Evolutionary conservation across 345 rosid genomes (phyloP).

Genomic region (Eucalyptus cloeziana): DNA sequence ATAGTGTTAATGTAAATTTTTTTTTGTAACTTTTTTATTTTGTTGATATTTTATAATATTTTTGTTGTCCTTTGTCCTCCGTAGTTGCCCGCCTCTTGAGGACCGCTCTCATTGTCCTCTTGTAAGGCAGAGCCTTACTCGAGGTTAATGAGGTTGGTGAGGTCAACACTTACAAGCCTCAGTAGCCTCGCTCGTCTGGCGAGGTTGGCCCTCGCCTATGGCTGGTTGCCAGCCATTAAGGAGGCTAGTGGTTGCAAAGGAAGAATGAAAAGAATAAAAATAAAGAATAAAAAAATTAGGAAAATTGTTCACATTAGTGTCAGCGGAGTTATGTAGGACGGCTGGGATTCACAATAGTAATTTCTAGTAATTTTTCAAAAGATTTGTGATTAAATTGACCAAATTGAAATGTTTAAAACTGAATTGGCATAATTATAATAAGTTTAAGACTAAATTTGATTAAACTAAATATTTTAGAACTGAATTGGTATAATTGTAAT

Average conservation of each 20-base stretch:
- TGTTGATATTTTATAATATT: too few species aligned
- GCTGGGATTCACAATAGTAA: accelerated
- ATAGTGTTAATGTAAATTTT: accelerated
- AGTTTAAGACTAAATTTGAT: background rate
- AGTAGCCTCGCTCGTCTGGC: accelerated
- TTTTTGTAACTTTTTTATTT: too few species aligned
- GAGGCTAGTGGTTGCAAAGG: accelerated
- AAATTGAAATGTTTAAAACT: too few species aligned
- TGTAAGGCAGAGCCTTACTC: background rate
- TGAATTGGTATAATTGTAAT: too few species aligned
- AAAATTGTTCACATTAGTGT: background rate
- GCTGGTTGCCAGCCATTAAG: background rate
- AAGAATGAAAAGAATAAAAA: background rate
- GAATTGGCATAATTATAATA: too few species aligned
- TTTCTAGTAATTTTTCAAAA: too few species aligned
- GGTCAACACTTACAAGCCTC: background rate
- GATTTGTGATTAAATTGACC: too few species aligned
- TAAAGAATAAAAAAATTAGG: too few species aligned
- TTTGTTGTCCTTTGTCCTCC: background rate
- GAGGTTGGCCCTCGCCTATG: background rate
- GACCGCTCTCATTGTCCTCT: background rate
- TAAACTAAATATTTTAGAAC: too few species aligned
- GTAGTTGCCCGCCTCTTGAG: background rate
- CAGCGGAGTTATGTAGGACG: accelerated
- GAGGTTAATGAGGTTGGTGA: accelerated